Evolutionary conservation across 352 stramenopile genomes (phyloP).

Genomic region (Phytophthora meadii): DNA sequence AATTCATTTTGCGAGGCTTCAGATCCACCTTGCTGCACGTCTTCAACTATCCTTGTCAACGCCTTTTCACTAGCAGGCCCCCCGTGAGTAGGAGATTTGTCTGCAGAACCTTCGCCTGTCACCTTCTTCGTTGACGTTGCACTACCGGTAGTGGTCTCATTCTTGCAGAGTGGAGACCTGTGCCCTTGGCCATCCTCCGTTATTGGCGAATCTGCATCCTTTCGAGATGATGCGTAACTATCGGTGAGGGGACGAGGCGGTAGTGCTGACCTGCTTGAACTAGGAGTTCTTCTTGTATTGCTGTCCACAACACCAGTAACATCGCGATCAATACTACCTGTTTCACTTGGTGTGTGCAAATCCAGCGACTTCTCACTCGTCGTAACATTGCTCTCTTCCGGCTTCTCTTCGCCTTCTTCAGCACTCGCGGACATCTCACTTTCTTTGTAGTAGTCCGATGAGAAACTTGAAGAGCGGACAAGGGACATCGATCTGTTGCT

Average conservation of each 20-base stretch:
- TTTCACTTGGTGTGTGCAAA: slow-evolving; percentile 38
- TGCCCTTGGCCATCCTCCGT: slow-evolving; percentile 16
- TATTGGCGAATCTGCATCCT: slow-evolving; percentile 16
- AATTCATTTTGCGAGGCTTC: slow-evolving; percentile 8
- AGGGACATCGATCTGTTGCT: slow-evolving; percentile 37
- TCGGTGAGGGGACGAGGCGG: slow-evolving; percentile 45
- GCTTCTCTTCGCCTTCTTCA: slow-evolving; percentile 56
- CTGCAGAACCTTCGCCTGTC: slow-evolving; percentile 1
- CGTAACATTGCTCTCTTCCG: slow-evolving; percentile 30
- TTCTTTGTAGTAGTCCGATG: slow-evolving; percentile 37
- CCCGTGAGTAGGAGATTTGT: background rate
- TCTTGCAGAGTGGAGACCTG: slow-evolving; percentile 12
- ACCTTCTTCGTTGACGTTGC: slow-evolving; percentile 6
- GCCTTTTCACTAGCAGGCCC: background rate
- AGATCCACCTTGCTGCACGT: slow-evolving; percentile 1
- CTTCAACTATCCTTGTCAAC: background rate
- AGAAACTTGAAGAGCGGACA: slow-evolving; percentile 35
- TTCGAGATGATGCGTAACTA: slow-evolving; percentile 34
- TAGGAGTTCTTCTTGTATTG: slow-evolving; percentile 30
- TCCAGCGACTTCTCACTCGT: slow-evolving; percentile 31
- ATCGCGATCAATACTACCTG: slow-evolving; percentile 33
- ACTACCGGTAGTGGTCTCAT: background rate
- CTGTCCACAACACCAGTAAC: slow-evolving; percentile 19
- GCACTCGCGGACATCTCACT: slow-evolving; percentile 36
- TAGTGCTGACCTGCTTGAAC: slow-evolving; percentile 26